Evolutionary conservation across 495 filamentous ascomycete species (phyloP).

Genomic region (Filosporella fistucella): DNA sequence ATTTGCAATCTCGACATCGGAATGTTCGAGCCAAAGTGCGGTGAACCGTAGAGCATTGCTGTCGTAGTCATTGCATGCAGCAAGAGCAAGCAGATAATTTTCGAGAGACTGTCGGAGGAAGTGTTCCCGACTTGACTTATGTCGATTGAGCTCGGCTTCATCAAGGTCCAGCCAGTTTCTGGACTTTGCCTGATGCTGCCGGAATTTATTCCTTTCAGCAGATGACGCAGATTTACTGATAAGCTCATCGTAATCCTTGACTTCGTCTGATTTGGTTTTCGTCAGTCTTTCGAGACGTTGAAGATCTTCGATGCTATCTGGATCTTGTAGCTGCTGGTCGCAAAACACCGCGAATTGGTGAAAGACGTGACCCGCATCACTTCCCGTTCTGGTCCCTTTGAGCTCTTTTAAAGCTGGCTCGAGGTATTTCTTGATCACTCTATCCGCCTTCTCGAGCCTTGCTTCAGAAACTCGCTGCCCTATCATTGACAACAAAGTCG

Average conservation of each 20-base stretch:
- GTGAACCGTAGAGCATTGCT: constrained; percentile 92
- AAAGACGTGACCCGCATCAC: constrained; percentile 81
- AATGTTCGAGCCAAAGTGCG: constrained; percentile 87
- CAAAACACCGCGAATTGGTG: constrained; percentile 95
- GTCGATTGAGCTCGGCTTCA: constrained; percentile 76
- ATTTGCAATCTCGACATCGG: constrained; percentile 67
- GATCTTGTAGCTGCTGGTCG: constrained; percentile 84
- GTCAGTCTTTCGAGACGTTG: constrained; percentile 74
- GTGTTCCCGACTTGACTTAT: constrained; percentile 67
- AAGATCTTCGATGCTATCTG: constrained; percentile 79
- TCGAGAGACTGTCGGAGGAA: constrained; percentile 85
- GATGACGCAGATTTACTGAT: constrained; percentile 45
- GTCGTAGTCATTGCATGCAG: constrained; percentile 80
- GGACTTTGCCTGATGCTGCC: constrained; percentile 51
- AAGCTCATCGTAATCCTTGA: constrained; percentile 59
- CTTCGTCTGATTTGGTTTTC: constrained; percentile 74
- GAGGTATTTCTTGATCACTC: constrained; percentile 80
- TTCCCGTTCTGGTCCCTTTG: constrained; percentile 59
- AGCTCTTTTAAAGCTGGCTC: constrained; percentile 78
- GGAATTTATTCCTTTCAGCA: constrained; percentile 40
- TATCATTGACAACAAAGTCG: constrained; percentile 80
- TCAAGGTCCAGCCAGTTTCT: constrained; percentile 87
- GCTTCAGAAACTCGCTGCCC: constrained; percentile 88
- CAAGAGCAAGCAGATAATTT: constrained; percentile 85
- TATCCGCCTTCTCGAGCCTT: constrained; percentile 86